Evolutionary conservation across 306 rosid species (phyloP), one percentile per base, ranked within the genome.

Genomic region (Prunus campanulata): DNA sequence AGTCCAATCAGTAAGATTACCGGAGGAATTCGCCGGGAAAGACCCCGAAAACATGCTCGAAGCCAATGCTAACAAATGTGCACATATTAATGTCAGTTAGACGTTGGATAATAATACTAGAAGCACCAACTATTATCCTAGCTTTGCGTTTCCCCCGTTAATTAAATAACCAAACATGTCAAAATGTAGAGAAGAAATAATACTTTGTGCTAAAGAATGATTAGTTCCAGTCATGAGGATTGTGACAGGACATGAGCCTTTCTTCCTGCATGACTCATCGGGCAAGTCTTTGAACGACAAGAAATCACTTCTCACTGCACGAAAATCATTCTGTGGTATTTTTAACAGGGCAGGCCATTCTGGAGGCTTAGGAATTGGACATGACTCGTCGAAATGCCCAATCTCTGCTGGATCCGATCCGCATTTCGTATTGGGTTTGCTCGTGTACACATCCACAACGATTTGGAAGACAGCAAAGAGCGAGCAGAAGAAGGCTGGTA

Each of bases 271-370:
- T 2, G 88, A 87, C 20, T 82, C 79, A 49, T 82, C 71, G 11
- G 98, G 98, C 74, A 90, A 85, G 79, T 86, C 97, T 4, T 82
- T 42, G 54, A 48, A 75, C 1, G 90, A 80, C 24, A 80, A 16
- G 75, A 84, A 35, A 55, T 83, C 88, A 1, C 88, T 80, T 76
- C 71, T 65, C 52, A 86, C 96, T 0, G 97, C 96, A 8, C 97
- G 93, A 51, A 51, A 14, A 63, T 81, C 88, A 6, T 79, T 64
- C 1, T 90, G 88, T 0, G 98, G 97, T 7, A 88, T 20, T 82
- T 93, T 97, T 73, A 91, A 70, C 73, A 93, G 47, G 6, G 93
- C 93, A 79, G 91, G 84, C 97, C 97, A 93, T 83, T 90, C 87
- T 1, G 85, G 86, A 67, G 98, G 96, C 62, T 20, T 73, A 4